These are phyloP conservation scores for Microglena sp. DNA, from an alignment of 139 green algal species.

Conservation along the genomic window DNA sequence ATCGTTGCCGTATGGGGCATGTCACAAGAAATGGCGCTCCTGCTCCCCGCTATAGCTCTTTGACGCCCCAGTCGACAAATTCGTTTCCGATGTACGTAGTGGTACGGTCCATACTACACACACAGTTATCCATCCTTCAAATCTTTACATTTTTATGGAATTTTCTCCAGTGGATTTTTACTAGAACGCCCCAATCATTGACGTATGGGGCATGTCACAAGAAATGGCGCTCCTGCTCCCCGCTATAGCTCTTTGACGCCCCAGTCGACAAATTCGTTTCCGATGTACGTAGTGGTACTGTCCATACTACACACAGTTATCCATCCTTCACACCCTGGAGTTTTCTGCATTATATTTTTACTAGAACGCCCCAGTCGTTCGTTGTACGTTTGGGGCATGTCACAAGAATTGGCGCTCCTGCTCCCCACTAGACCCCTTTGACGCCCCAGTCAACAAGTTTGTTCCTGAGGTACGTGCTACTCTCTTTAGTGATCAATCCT, in stretches of 20 bases:
- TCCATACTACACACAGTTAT: neutral
- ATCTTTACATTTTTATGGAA: neutral
- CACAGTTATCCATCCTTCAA: neutral
- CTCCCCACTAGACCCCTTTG: neutral
- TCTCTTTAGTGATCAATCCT: too few species aligned
- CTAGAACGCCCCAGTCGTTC: too few species aligned
- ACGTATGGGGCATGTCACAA: too few species aligned
- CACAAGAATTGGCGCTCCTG: neutral
- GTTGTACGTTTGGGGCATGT: too few species aligned
- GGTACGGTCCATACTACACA: neutral
- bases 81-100: constrained; percentile 41
- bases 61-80: neutral
- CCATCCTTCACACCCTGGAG: neutral
- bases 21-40: constrained; percentile 1
- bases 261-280: constrained; percentile 24
- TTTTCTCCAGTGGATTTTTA: too few species aligned
- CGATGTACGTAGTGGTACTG: constrained; percentile 22
- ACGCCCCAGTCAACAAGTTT: neutral
- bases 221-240: neutral
- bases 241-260: neutral
- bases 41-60: neutral
- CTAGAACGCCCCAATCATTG: too few species aligned
- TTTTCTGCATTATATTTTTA: too few species aligned
- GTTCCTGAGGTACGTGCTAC: constrained; percentile 51
- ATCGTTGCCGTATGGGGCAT: too few species aligned